Evolutionary conservation across 495 filamentous ascomycete species (phyloP).

Genomic region (Sordaria brevicollis): DNA sequence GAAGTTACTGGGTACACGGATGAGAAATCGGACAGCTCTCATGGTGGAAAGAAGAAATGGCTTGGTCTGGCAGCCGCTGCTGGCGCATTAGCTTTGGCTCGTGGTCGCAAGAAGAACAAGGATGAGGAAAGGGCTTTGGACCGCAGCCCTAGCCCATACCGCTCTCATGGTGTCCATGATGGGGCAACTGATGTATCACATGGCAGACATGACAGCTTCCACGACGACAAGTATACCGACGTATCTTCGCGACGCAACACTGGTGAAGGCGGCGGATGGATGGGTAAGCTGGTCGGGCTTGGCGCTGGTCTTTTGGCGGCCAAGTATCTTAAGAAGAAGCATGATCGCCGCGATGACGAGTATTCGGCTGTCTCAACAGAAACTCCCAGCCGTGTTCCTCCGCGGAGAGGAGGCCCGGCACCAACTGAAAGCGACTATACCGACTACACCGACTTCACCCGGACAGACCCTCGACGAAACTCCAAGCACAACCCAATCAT

Average conservation of each 20-base stretch:
- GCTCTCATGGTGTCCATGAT: conserved; percentile 21
- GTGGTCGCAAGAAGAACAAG: conserved; percentile 30
- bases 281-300: conserved; percentile 54
- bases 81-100: conserved; percentile 48
- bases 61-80: conserved; percentile 47
- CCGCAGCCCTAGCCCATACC: conserved; percentile 19
- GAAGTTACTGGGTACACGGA: conserved; percentile 11
- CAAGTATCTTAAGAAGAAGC: conserved; percentile 50
- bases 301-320: conserved; percentile 58
- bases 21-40: conserved; percentile 18
- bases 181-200: conserved; percentile 37
- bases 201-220: conserved; percentile 39
- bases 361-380: conserved; percentile 45
- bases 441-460: conserved; percentile 25
- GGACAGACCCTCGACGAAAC: conserved; percentile 27
- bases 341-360: conserved; percentile 48
- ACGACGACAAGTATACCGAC: conserved; percentile 52
- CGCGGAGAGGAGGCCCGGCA: conserved; percentile 20
- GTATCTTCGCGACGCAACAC: conserved; percentile 12
- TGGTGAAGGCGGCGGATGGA: conserved; percentile 41
- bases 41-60: conserved; percentile 37
- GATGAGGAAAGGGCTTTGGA: conserved; percentile 25
- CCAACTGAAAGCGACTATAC: conserved; percentile 37
- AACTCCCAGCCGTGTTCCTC: conserved; percentile 35
- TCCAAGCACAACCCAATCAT: conserved; percentile 26